Percentiles rank a stretch among this genome's conserved stretches.
Conservation (phyloP, 345 rosid genomes). For the Eutrema heterophyllum region DNA sequence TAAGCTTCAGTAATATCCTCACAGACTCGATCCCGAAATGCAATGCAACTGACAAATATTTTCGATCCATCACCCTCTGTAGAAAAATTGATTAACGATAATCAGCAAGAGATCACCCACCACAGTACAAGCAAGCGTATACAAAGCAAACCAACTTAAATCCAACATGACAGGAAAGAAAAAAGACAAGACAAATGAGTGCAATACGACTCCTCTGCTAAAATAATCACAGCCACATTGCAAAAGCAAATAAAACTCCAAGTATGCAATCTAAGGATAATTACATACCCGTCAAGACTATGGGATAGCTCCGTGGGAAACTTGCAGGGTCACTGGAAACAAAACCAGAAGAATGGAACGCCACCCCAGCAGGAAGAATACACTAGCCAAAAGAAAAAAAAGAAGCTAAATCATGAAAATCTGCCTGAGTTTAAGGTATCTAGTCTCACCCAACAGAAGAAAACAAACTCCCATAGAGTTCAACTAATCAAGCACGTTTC, state of each 20-base stretch:
- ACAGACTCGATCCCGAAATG: slow-evolving; percentile 91
- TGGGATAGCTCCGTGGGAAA: slow-evolving; percentile 87
- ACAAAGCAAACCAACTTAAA: slow-evolving; percentile 8
- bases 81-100: not conserved
- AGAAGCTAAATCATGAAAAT: not conserved
- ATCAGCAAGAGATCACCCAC: slow-evolving; percentile 10
- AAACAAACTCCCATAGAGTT: not conserved
- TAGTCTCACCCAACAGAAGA: not conserved
- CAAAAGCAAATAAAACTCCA: slow-evolving; percentile 1
- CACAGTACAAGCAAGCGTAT: not conserved
- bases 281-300: slow-evolving; percentile 81
- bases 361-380: slow-evolving; percentile 92
- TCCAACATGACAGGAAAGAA: not conserved
- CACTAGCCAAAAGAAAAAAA: slow-evolving; percentile 45
- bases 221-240: not conserved
- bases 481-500: not conserved
- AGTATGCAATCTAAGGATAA: not conserved
- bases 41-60: slow-evolving; percentile 89
- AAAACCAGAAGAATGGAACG: slow-evolving; percentile 64
- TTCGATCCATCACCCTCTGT: slow-evolving; percentile 99
- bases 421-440: not conserved
- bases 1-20: slow-evolving; percentile 97
- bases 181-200: not conserved
- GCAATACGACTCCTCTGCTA: not conserved
- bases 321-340: slow-evolving; percentile 54